Percentiles rank a stretch among this genome's conserved stretches.
Evolutionary conservation across 208 protist genomes (phyloP).

Genomic region (Trypanosoma lewisi): DNA sequence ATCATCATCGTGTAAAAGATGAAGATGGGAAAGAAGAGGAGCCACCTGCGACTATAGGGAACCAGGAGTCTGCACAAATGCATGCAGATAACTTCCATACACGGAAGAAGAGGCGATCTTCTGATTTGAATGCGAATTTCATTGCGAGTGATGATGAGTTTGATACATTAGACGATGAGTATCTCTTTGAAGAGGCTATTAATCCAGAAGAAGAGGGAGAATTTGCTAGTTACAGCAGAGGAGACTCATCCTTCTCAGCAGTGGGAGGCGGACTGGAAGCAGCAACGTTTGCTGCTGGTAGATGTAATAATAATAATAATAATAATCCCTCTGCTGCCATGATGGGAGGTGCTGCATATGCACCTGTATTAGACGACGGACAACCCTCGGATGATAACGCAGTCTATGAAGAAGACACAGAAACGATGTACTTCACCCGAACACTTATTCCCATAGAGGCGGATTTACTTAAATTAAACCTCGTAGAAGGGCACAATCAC

Average conservation of each 20-base stretch:
- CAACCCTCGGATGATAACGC: too few species aligned
- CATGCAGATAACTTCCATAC: background rate
- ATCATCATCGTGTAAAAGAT: too few species aligned
- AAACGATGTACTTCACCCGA: constrained; percentile 51
- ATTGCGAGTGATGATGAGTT: constrained; percentile 21
- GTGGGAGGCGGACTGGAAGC: too few species aligned
- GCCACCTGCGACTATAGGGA: too few species aligned
- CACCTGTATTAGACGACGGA: too few species aligned
- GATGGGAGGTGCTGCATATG: too few species aligned
- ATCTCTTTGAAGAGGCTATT: constrained; percentile 23
- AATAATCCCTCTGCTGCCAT: too few species aligned
- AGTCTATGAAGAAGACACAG: background rate
- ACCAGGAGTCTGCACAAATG: background rate
- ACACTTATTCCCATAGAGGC: constrained; percentile 81
- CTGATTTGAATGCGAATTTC: background rate
- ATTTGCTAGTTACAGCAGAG: background rate
- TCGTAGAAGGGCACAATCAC: constrained; percentile 88
- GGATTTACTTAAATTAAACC: constrained; percentile 88
- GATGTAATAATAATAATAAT: too few species aligned
- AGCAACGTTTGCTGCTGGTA: too few species aligned
- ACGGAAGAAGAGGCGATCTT: background rate
- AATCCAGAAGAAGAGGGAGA: background rate
- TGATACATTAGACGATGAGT: constrained; percentile 22
- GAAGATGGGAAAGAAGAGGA: too few species aligned
- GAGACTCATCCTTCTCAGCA: background rate